phyloP scores from a whole-genome alignment of 148 eudicot genomes.

The Polygonum maritimum region DNA sequence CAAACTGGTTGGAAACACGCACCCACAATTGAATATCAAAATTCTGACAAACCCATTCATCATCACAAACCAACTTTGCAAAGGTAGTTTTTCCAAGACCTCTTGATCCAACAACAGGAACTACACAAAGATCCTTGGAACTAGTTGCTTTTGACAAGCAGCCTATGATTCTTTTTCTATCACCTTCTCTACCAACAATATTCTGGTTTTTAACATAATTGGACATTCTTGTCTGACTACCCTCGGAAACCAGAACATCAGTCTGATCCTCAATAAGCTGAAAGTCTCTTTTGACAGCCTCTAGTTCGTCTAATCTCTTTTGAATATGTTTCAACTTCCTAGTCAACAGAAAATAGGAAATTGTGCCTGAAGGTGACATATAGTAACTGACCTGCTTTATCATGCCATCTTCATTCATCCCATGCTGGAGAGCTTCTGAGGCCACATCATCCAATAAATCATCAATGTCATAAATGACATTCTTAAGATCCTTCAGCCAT shows the following conservation, averaged over 20 bases:
- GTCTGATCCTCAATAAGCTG: constrained; percentile 9
- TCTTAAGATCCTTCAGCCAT: constrained; percentile 25
- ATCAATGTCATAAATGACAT: constrained; percentile 19
- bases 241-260: neutral
- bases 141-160: neutral
- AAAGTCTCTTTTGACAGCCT: constrained; percentile 9
- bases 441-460: constrained; percentile 24
- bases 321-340: constrained; percentile 12
- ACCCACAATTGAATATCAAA: constrained; percentile 2
- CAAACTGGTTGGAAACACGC: constrained; percentile 7
- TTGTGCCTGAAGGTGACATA: constrained; percentile 6
- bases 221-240: neutral
- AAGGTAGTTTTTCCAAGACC: constrained; percentile 5
- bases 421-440: constrained; percentile 14
- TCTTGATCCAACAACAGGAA: constrained; percentile 4
- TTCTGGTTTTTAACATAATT: neutral
- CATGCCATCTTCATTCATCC: neutral
- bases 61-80: constrained; percentile 4
- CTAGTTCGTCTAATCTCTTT: constrained; percentile 13
- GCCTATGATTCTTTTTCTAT: constrained; percentile 1
- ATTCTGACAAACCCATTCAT: constrained; percentile 3
- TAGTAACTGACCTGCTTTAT: constrained; percentile 6
- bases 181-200: constrained; percentile 6
- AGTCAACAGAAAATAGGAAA: constrained; percentile 4
- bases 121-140: constrained; percentile 4